Percentiles rank a stretch among this genome's conserved stretches.
phyloP scores from a whole-genome alignment of 805 yeast species.

The Pichia thaimueangensis region DNA sequence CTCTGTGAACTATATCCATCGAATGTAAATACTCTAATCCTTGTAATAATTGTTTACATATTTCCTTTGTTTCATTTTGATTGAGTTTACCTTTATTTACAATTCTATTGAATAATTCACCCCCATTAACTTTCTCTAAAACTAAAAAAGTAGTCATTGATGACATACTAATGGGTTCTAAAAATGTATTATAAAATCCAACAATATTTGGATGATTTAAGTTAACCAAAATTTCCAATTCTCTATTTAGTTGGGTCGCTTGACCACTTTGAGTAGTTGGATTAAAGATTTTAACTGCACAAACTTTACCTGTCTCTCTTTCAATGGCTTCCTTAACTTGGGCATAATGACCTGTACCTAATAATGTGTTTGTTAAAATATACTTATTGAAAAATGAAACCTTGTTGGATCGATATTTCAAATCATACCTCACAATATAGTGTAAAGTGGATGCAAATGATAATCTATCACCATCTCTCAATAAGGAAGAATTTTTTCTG shows the following conservation, averaged over 20 bases:
- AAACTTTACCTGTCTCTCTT: slow-evolving; percentile 50
- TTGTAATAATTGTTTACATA: slow-evolving; percentile 42
- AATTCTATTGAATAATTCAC: slow-evolving; percentile 70
- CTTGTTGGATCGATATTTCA: slow-evolving; percentile 13
- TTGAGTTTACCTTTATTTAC: slow-evolving; percentile 55
- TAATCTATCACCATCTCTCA: slow-evolving; percentile 60
- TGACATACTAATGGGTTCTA: slow-evolving; percentile 43
- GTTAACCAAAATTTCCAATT: slow-evolving; percentile 56
- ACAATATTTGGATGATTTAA: slow-evolving; percentile 69
- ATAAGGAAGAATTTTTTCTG: slow-evolving; percentile 39
- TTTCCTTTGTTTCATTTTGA: slow-evolving; percentile 54
- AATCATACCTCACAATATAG: slow-evolving; percentile 25
- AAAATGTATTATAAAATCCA: slow-evolving; percentile 47
- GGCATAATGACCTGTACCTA: slow-evolving; percentile 78
- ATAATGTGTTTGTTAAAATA: slow-evolving; percentile 43
- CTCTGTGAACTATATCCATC: slow-evolving; percentile 90
- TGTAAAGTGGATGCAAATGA: slow-evolving; percentile 38
- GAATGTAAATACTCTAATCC: slow-evolving; percentile 87
- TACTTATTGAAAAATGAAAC: slow-evolving; percentile 51
- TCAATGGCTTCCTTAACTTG: slow-evolving; percentile 66
- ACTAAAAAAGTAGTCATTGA: slow-evolving; percentile 54
- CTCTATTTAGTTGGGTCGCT: slow-evolving; percentile 45
- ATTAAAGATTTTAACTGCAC: slow-evolving; percentile 67
- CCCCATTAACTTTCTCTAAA: slow-evolving; percentile 66
- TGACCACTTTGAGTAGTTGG: slow-evolving; percentile 31